Base-by-base conservation (phyloP, 371 early-diverging fungal genomes). In the Mortierella sp. region DNA sequence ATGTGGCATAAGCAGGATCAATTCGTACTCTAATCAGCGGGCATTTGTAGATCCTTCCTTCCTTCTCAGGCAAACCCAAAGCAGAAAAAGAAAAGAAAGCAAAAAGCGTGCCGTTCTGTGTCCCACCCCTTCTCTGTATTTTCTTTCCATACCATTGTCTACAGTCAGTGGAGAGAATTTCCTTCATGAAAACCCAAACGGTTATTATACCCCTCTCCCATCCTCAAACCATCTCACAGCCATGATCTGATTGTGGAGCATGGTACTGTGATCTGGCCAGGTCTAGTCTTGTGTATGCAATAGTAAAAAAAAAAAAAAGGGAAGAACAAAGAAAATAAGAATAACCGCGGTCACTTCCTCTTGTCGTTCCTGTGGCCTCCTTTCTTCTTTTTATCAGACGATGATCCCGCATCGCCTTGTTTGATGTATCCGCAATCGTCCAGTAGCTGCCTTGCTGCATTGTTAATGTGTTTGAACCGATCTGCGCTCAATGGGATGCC, bases 381-480 rank as follows among this genome's bases (percentile, higher is more conserved):
- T 26, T 53, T 53, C 21, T 23, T 53, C 53, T 53, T 53, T 12
- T 12, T 23, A 19, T 9, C 19, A 26, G 21, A 16, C 12, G 21
- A 16, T 12, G 21, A 19, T 23, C 53, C 26, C 9, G 21, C 53
- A 53, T 23, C 53, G 50, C n/a, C 56, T 7, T 52, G 48, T 16
- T 85, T 75, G 52, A 94, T 83, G 64, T 86, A 88, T 0, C 94
- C 93, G 60, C 85, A 87, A 9, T 86, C 81, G 30, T 88, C 91
- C 37, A 97, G 72, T 18, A 93, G 84, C 19, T 82, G 85, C 46
- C 95, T 81, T 4, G 96, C 96, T 14, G 85, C 86, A 66, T 94
- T 94, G 72, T 95, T 97, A 72, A 98, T 98, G 60, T 93, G 91
- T 70, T 94, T 94, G 85, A 98, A 98, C 44, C 98, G 84, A 75